Evolutionary conservation across 495 filamentous ascomycete species (phyloP), one percentile per base, ranked within the genome.

Genomic region (Viridothelium virens): DNA sequence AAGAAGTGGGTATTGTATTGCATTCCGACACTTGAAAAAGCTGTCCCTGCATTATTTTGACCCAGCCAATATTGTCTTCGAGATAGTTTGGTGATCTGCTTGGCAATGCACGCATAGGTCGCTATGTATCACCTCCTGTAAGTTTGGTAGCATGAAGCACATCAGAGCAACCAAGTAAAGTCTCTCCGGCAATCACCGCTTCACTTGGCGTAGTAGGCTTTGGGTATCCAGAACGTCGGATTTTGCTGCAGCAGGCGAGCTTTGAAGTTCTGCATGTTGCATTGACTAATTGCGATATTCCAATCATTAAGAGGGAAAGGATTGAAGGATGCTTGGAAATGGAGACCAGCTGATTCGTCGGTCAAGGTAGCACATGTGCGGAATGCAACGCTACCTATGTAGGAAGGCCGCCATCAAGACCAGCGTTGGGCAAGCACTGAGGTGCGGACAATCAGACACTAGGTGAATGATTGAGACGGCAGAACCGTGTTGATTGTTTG

Each of bases 91-190:
- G 5, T 53, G 48, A 14, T 14, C 53, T 11, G 31, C 53, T 59
- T 33, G 53, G 53, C 53, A 14, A 36, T 31, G 14, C 31, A 59
- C 25, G 14, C 31, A 7, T 36, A 59, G 33, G 53, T 59, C 11
- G 53, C 53, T 18, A 59, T 33, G 53, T 59, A 59, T 59, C 53
- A 59, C 36, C 53, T 59, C 33, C 53, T 59, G 53, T 59, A 33
- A 9, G 31, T 10, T 53, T n/a, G 5, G 2, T 14, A 16, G 48
- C 48, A 53, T 14, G n/a, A 44, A 18, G 48, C 18, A 18, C 48
- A 53, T 14, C 16, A n/a, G 48, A 14, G 41, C 14, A 44, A 44
- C 41, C 6, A 44, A 14, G 7, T 14, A 44, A 44, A 14, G 41
- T 44, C 41, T 14, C 48, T 53, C 48, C 11, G 48, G 18, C 48